Evolutionary conservation across 1,139 yeast species (phyloP), one percentile per base, ranked within the genome.

Genomic region (Geotrichum aggregatum): DNA sequence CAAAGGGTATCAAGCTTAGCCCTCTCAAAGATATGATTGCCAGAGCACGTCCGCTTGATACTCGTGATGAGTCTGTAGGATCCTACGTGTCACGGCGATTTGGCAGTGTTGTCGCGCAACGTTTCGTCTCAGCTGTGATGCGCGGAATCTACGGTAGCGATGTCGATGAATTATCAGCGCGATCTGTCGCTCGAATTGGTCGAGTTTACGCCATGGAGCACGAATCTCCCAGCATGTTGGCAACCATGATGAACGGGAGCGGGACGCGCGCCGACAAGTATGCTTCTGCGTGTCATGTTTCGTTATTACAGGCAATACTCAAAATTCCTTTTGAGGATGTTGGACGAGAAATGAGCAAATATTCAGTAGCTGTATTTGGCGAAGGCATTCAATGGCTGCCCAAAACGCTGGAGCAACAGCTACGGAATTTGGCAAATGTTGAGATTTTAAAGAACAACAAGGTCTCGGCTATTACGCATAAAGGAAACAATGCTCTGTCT

Each of bases 71-170:
- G 68, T 74, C 84, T 3, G 82, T 91, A 0, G 83, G 79, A 46
- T 71, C 77, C 1, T 87, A 89, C 63, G 67, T 91, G 38, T 63
- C 72, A 1, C 72, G 98, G 58, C 71, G 97, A 54, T 83, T 89
- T 62, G 89, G 91, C 2, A 73, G 76, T 4, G 64, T 67, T 1
- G 58, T 88, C 5, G 77, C 87, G 1, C 78, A 79, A 48, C 82
- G 86, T 52, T 70, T 92, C 13, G 69, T 85, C 16, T 87, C 96
- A 66, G 98, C 96, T 0, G 71, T 91, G 3, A 73, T 85, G 63
- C 89, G 89, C 63, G 98, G 98, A 0, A 82, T 92, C 1, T 92
- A 89, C 66, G 97, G 96, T 3, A 97, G 95, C 1, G 95, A 91
- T 66, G 76, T 82, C 2, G 64, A 76, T 10, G 73, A 78, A 55